A percentile compares a stretch with the other conserved stretches of the same genome.
Evolutionary conservation across 176 grass and related monocot species (phyloP).

Genomic region (Phragmites australis): DNA sequence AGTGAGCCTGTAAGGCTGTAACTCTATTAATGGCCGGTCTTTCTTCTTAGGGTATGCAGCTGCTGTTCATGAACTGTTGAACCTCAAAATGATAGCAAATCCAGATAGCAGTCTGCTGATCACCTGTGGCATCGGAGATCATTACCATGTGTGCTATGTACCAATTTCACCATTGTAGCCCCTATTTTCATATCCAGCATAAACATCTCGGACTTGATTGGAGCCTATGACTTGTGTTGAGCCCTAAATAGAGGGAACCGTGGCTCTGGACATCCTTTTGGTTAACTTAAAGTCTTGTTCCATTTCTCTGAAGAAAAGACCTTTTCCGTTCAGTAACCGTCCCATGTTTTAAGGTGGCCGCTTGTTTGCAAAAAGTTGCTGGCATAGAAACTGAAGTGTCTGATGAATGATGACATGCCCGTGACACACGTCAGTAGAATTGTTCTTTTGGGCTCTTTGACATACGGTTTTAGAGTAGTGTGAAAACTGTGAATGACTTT

Average conservation of each 20-base stretch:
- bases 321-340: background rate
- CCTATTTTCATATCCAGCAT: constrained; percentile 18
- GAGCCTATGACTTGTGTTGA: background rate
- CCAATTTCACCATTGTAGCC: constrained; percentile 13
- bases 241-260: background rate
- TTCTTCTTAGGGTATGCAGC: constrained; percentile 7
- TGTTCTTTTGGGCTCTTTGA: no score
- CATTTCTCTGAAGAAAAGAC: background rate
- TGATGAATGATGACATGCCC: background rate
- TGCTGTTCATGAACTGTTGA: constrained; percentile 10
- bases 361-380: background rate
- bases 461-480: background rate
- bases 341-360: background rate
- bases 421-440: no score
- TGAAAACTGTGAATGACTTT: background rate
- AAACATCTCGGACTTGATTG: constrained; percentile 31
- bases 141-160: constrained; percentile 2
- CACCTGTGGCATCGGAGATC: background rate
- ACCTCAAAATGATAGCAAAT: constrained; percentile 3
- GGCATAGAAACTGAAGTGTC: background rate
- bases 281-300: background rate
- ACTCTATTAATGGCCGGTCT: constrained; percentile 14
- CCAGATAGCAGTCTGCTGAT: background rate
- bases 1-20: background rate
- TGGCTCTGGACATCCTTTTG: background rate